A percentile compares a stretch with the other conserved stretches of the same genome.
Evolutionary conservation across 176 grass and related monocot species (phyloP).

Genomic region (Oryza meridionalis): DNA sequence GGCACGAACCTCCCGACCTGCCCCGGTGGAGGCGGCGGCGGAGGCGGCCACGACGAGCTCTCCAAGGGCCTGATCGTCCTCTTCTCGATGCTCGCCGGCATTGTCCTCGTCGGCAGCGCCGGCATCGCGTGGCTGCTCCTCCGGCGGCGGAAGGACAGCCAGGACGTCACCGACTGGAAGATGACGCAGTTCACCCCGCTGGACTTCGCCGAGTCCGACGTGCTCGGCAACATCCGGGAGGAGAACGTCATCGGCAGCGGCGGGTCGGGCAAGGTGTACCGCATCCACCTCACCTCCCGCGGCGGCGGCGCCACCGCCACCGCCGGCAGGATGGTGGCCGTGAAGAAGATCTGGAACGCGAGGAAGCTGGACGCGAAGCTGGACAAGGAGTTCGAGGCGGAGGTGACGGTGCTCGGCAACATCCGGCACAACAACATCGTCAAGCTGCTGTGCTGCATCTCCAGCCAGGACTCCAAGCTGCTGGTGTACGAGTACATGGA

Average conservation of each 20-base stretch:
- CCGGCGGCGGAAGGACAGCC: conserved; percentile 40
- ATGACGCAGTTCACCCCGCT: conserved; percentile 64
- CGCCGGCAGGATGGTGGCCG: conserved; percentile 52
- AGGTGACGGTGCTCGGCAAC: conserved; percentile 74
- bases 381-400: conserved; percentile 73
- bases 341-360: conserved; percentile 63
- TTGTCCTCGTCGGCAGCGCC: conserved; percentile 42
- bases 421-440: conserved; percentile 85
- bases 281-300: conserved; percentile 38
- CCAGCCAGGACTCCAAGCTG: conserved; percentile 60
- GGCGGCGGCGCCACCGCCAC: background rate
- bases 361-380: conserved; percentile 49
- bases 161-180: conserved; percentile 59
- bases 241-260: conserved; percentile 75
- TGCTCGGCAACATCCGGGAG: conserved; percentile 54
- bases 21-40: background rate
- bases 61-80: conserved; percentile 50
- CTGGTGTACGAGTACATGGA: conserved; percentile 91
- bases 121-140: conserved; percentile 51
- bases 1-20: conserved; percentile 38
- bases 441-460: conserved; percentile 82
- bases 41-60: conserved; percentile 28
- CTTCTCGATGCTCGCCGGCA: conserved; percentile 42
- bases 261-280: conserved; percentile 74
- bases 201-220: conserved; percentile 57